Evolutionary conservation across 2,329 filamentous ascomycete genomes (phyloP).

Genomic region (Fusarium pilosicola): DNA sequence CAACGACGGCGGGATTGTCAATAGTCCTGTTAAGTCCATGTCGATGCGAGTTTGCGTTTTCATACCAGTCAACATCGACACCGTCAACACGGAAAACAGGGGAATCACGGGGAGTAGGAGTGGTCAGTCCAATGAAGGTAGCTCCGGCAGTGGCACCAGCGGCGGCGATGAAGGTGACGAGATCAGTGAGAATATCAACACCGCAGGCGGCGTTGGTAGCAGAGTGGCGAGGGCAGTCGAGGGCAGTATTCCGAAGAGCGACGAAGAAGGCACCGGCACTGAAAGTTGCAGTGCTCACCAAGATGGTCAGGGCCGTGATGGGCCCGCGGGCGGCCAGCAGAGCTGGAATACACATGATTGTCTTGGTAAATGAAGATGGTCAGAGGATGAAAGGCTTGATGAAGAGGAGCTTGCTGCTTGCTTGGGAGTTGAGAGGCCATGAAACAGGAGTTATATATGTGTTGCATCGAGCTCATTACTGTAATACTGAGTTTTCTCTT

Average conservation of each 20-base stretch:
- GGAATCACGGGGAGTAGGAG: not conserved
- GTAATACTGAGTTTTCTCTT: rapidly evolving
- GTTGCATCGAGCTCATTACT: rapidly evolving
- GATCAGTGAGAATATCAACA: not conserved
- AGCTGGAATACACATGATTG: not conserved
- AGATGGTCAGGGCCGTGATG: not conserved
- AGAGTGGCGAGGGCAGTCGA: not conserved
- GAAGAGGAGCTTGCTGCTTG: not conserved
- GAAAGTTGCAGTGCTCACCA: not conserved
- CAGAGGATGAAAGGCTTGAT: not conserved
- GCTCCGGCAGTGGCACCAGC: not conserved
- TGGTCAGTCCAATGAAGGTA: not conserved
- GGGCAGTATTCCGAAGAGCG: not conserved
- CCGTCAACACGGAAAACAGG: not conserved
- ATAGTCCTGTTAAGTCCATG: not conserved
- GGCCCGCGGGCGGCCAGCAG: not conserved
- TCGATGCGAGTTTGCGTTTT: not conserved
- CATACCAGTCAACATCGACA: not conserved
- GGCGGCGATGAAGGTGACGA: not conserved
- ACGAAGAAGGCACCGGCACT: not conserved
- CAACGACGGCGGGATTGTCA: not conserved
- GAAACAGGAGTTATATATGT: not conserved
- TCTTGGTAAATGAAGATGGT: rapidly evolving
- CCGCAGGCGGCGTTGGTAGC: not conserved
- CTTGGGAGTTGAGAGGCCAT: rapidly evolving